Evolutionary conservation across 1,139 yeast species (phyloP).

Genomic region (Candida freyschussii): DNA sequence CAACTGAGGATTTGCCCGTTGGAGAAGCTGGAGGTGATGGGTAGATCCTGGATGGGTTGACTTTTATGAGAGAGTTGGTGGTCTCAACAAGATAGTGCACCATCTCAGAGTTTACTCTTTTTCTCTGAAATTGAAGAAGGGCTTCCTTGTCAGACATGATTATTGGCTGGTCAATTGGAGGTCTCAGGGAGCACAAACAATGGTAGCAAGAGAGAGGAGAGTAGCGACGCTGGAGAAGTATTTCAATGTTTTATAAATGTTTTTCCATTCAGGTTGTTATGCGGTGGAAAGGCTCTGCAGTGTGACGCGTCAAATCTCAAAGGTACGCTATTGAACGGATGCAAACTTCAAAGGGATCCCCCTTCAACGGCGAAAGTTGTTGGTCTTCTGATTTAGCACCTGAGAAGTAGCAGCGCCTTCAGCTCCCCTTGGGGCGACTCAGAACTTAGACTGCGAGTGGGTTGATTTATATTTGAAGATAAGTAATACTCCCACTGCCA

Average conservation of each 20-base stretch:
- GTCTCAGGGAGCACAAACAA: too few species aligned
- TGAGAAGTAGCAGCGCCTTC: too few species aligned
- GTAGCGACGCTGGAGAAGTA: too few species aligned
- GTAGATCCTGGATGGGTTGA: conserved; percentile 33
- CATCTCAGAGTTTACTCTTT: conserved; percentile 77
- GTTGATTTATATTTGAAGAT: too few species aligned
- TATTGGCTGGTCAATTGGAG: neutral
- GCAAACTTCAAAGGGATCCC: too few species aligned
- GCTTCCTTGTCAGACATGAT: conserved; percentile 56
- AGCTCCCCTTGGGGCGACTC: too few species aligned
- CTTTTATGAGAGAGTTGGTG: conserved; percentile 71
- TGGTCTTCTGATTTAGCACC: too few species aligned
- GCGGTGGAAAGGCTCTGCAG: conserved; percentile 1
- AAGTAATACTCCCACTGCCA: too few species aligned
- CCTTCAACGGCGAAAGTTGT: too few species aligned
- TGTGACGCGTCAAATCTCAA: conserved; percentile 10
- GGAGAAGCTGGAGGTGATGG: conserved; percentile 47
- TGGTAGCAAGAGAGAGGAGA: too few species aligned
- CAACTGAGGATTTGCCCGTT: conserved; percentile 7
- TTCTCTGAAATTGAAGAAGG: conserved; percentile 65
- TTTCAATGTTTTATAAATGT: conserved; percentile 10
- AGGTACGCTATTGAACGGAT: conserved; percentile 8
- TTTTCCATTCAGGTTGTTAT: conserved; percentile 2
- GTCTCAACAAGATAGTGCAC: conserved; percentile 74
- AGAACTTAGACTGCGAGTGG: too few species aligned